A percentile compares a stretch with the other conserved stretches of the same genome.
phyloP scores from a whole-genome alignment of 257 asterid species.

The Parsonsia alboflavescens region DNA sequence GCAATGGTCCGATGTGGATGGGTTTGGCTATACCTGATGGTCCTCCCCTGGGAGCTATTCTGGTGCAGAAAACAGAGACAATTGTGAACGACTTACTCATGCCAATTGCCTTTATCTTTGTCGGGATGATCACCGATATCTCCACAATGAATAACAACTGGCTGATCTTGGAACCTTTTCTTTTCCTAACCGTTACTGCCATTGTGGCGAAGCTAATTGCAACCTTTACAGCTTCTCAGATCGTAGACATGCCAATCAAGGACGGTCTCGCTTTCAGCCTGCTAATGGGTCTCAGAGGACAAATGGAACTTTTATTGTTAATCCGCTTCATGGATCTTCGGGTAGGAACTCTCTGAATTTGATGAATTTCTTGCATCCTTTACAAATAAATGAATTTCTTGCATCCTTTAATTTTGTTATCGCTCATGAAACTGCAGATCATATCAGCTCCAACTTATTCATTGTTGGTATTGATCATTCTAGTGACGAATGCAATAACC shows the following conservation, averaged over 20 bases:
- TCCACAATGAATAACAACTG: slow-evolving; percentile 34
- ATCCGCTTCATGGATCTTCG: slow-evolving; percentile 59
- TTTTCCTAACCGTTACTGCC: slow-evolving; percentile 34
- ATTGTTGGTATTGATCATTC: slow-evolving; percentile 43
- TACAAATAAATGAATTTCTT: too few relatives aligned
- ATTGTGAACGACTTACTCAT: slow-evolving; percentile 47
- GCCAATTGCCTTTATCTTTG: slow-evolving; percentile 56
- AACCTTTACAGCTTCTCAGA: slow-evolving; percentile 32
- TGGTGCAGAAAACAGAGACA: slow-evolving; percentile 77
- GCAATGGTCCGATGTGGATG: slow-evolving; percentile 75
- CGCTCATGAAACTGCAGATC: slow-evolving; percentile 36
- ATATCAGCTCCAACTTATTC: slow-evolving; percentile 42
- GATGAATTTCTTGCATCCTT: too few relatives aligned
- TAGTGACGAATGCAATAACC: slow-evolving; percentile 35
- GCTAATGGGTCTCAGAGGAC: slow-evolving; percentile 66
- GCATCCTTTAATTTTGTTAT: too few relatives aligned
- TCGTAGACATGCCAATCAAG: slow-evolving; percentile 38
- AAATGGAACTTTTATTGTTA: slow-evolving; percentile 58
- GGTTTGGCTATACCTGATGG: slow-evolving; percentile 91
- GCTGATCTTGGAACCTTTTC: slow-evolving; percentile 42
- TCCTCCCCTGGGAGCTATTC: slow-evolving; percentile 72
- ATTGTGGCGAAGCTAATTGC: slow-evolving; percentile 35
- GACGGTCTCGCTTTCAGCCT: slow-evolving; percentile 70
- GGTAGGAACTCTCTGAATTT: slow-evolving; percentile 27
- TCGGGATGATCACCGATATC: slow-evolving; percentile 51